These are phyloP conservation scores for Cryphonectria parasitica DNA, from an alignment of 2,329 filamentous ascomycete species.

Conservation along the genomic window DNA sequence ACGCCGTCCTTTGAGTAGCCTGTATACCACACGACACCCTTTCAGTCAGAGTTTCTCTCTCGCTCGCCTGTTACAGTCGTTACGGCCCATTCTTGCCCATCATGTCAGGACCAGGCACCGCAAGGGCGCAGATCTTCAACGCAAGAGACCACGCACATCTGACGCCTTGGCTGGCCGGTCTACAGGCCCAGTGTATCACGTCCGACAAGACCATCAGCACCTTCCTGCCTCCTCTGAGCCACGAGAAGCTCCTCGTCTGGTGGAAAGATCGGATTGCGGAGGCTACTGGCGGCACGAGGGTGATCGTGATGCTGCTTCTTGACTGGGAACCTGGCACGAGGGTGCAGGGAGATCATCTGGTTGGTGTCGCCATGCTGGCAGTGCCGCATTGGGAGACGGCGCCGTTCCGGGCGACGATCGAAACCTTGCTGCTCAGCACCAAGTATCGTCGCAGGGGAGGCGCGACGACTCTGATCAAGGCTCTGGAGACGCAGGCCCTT, in stretches of 20 bases:
- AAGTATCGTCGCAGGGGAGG: conserved; percentile 55
- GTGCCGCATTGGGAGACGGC: conserved; percentile 60
- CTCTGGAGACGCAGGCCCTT: conserved; percentile 59
- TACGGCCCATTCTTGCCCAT: neutral
- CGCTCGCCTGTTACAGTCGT: neutral
- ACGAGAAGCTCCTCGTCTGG: conserved; percentile 59
- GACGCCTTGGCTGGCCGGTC: conserved; percentile 58
- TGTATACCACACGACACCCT: neutral
- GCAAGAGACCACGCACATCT: conserved; percentile 53
- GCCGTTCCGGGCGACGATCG: conserved; percentile 56
- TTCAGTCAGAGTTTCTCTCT: neutral
- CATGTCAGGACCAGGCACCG: conserved; percentile 11
- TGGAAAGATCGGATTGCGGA: conserved; percentile 60
- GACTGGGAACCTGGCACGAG: conserved; percentile 39
- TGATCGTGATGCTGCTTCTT: conserved; percentile 58
- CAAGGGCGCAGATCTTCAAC: conserved; percentile 45
- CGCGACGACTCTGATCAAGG: conserved; percentile 54
- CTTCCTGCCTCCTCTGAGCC: conserved; percentile 62
- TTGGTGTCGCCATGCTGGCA: conserved; percentile 60
- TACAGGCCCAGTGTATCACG: conserved; percentile 64
- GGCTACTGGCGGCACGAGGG: conserved; percentile 47
- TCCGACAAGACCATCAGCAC: conserved; percentile 59
- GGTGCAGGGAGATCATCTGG: conserved; percentile 49
- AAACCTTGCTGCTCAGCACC: conserved; percentile 62
- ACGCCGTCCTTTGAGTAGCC: neutral